Evolutionary conservation across 768 basidiomycete species (phyloP).

Genomic region (Amanita exitialis): DNA sequence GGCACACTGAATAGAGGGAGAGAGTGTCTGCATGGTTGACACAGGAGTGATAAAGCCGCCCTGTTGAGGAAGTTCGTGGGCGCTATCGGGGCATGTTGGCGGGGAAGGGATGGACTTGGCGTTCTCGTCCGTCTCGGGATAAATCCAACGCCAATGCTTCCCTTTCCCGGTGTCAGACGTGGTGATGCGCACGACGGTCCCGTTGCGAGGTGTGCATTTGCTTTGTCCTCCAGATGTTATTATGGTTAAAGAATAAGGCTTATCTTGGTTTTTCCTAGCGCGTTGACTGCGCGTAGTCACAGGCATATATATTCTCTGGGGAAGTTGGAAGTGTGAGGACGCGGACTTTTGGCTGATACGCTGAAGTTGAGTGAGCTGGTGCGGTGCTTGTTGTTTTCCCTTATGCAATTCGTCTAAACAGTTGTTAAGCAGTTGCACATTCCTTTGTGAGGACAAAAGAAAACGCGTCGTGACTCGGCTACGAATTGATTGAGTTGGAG

Average conservation of each 20-base stretch:
- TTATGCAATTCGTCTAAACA: not conserved
- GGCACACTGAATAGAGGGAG: slow-evolving; percentile 1
- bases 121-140: not conserved
- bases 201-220: not conserved
- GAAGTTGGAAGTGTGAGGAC: not conserved
- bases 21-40: not conserved
- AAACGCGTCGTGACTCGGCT: not conserved
- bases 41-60: not conserved
- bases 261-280: not conserved
- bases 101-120: not conserved
- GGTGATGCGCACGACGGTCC: not conserved
- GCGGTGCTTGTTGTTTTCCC: not conserved
- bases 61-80: not conserved
- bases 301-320: not conserved
- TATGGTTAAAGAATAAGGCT: not conserved
- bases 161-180: slow-evolving; percentile 1
- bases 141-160: slow-evolving; percentile 2
- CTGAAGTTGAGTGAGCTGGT: not conserved
- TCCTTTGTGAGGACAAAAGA: not conserved
- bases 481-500: not conserved
- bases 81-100: not conserved
- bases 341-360: not conserved
- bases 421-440: not conserved
- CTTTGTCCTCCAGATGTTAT: not conserved
- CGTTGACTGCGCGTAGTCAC: not conserved